Base-by-base conservation (phyloP, 495 filamentous ascomycete genomes). In the Pyrenula aspistea region DNA sequence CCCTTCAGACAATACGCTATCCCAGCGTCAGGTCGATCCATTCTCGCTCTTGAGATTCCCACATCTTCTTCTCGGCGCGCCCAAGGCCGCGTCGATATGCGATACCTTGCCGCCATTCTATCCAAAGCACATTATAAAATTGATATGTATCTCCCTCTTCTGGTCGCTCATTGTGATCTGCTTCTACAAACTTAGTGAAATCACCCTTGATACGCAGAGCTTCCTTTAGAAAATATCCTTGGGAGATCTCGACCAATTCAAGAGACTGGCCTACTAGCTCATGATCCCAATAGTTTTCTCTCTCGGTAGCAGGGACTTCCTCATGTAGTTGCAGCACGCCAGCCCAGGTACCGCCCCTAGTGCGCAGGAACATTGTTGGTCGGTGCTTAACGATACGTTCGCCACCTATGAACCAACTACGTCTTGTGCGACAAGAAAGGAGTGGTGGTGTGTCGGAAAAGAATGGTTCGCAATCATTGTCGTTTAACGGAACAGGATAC, bases 51-150 rank as follows among this genome's bases (percentile, higher is more conserved):
- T 20, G 12, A 10, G 24, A 12, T 22, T 58, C 56, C 56, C 56
- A 58, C 11, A 12, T 42, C 12, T 21, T 4, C 36, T 21, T n/a
- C n/a, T 54, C 22, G 25, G 53, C 56, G 49, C 21, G 21, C 25
- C 56, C 56, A 53, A 36, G 24, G 22, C 20, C 56, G 1, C 2
- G 49, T 11, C 56, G 56, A n/a, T 49, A 54, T 22, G 56, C 56
- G 2, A 58, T 47, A 4, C 51, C 56, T 1, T 54, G 24, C 22
- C 25, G 23, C 56, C 56, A 58, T 22, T 58, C 56, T 4, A 58
- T 51, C 56, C 56, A 58, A 2, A 58, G 56, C 56, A 58, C 51
- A 1, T 42, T 49, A 48, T 58, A 58, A 15, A 42, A 42, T 42
- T 42, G 8, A 15, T 42, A 42, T 4, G 4, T 4, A 4, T 42